Base-by-base conservation (phyloP, 352 stramenopile genomes). In the Thraustotheca clavata region DNA sequence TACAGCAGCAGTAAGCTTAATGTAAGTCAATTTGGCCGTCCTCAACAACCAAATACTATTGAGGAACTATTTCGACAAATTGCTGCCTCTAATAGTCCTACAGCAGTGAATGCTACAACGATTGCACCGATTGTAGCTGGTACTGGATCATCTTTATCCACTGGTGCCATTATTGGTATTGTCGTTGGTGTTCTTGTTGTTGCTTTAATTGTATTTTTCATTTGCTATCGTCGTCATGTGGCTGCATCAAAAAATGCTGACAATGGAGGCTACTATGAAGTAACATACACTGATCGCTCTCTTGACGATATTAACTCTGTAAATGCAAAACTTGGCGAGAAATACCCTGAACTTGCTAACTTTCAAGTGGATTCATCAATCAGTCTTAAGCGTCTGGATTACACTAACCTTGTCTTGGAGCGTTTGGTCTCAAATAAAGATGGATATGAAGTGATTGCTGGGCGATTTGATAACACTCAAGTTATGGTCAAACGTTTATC, bases 341-440 rank as follows among this genome's bases (percentile, higher is more conserved):
- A 24, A 4, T 41, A 29, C 5, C 54, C 54, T 4, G 34, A 47
- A 6, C 54, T 62, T 27, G 38, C 35, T 24, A 18, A 29, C n/a
- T 62, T 62, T 27, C 54, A 62, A 49, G 32, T 62, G 6, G 54
- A 62, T 40, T 38, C 54, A n/a, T 36, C 54, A 14, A 62, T 62
- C 54, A 62, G 54, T 29, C 38, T 62, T 40, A 62, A 62, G 27
- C 54, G 54, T 11, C 34, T 62, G 14, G 54, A 62, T 40, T 62
- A 62, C 22, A 38, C 34, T 11, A 47, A 12, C 34, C 12, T 62
- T 1, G n/a, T 39, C 33, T 49, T 62, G 20, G 54, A 62, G n/a
- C 33, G 33, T 12, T 40, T 18, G 14, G 11, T 62, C 12, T 36
- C 35, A 1, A 26, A 20, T 20, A n/a, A 36, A 14, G 2, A 41